Percentiles rank a stretch among this genome's conserved stretches.
phyloP scores from a whole-genome alignment of 441 rosid species.

The Croton setiger region DNA sequence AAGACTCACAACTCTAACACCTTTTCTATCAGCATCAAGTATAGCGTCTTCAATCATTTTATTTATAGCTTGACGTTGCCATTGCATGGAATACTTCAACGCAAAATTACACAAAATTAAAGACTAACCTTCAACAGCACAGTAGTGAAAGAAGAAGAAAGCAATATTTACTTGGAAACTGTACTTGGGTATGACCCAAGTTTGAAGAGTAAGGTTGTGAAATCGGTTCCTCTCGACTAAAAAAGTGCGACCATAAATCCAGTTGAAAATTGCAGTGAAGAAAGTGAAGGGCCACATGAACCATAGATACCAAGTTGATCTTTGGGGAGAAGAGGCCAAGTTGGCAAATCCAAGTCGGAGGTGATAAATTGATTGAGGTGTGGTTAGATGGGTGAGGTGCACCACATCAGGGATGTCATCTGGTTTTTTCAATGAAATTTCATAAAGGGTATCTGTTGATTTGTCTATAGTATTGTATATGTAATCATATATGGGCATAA shows the following conservation, averaged over 20 bases:
- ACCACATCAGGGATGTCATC: conserved; percentile 29
- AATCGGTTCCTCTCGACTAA: conserved; percentile 45
- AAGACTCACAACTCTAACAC: conserved; percentile 61
- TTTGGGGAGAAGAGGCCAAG: neutral
- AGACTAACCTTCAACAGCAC: no score
- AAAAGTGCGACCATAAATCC: conserved; percentile 38
- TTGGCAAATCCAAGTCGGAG: neutral
- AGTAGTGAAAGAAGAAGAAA: no score
- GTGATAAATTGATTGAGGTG: conserved; percentile 1
- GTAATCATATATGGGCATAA: conserved; percentile 67
- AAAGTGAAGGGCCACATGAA: no score
- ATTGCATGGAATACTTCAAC: conserved; percentile 45
- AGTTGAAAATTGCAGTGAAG: conserved; percentile 12
- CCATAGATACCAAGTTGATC: neutral
- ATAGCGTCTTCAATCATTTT: conserved; percentile 56
- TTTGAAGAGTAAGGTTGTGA: conserved; percentile 45
- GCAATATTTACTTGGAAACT: conserved; percentile 40
- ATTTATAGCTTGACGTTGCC: conserved; percentile 51
- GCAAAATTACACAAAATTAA: neutral
- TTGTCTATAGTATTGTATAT: conserved; percentile 50
- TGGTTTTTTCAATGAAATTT: conserved; percentile 30
- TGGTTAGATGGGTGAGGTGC: neutral
- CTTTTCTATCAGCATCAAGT: conserved; percentile 59
- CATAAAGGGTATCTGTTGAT: conserved; percentile 34
- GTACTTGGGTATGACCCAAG: conserved; percentile 70